These are phyloP conservation scores for Candida tallmaniae DNA, from an alignment of 805 yeast genomes.

Conservation along the genomic window DNA sequence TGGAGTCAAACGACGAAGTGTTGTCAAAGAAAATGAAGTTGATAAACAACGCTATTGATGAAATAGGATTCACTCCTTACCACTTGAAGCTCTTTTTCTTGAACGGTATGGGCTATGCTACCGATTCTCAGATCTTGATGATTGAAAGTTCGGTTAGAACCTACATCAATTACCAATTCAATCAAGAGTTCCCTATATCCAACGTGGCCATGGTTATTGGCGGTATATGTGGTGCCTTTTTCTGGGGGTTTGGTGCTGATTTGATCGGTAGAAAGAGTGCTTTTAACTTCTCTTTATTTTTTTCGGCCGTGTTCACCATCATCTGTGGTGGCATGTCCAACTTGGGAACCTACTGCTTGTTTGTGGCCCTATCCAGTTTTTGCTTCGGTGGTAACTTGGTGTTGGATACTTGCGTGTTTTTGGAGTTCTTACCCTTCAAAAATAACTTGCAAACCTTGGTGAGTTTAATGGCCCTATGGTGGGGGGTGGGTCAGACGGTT, in stretches of 20 bases:
- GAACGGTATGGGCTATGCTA: conserved; percentile 36
- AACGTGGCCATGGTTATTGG: conserved; percentile 34
- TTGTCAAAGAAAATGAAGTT: conserved; percentile 39
- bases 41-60: conserved; percentile 53
- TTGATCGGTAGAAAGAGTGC: conserved; percentile 51
- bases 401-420: conserved; percentile 6
- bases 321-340: conserved; percentile 49
- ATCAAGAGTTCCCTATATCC: conserved; percentile 19
- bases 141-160: conserved; percentile 21
- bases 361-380: conserved; percentile 41
- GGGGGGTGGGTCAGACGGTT: conserved; percentile 62
- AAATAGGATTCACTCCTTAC: conserved; percentile 44
- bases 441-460: conserved; percentile 41
- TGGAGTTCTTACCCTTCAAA: conserved; percentile 39
- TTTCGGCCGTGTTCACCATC: conserved; percentile 49
- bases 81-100: conserved; percentile 31
- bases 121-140: conserved; percentile 25
- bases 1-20: conserved; percentile 27
- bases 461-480: conserved; percentile 48
- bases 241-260: conserved; percentile 56
- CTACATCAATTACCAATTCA: conserved; percentile 25
- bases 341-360: conserved; percentile 47
- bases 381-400: conserved; percentile 53
- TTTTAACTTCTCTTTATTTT: conserved; percentile 45
- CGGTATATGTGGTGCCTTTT: conserved; percentile 47